Conservation (phyloP, 805 yeast species). For the Candida orba region DNA sequence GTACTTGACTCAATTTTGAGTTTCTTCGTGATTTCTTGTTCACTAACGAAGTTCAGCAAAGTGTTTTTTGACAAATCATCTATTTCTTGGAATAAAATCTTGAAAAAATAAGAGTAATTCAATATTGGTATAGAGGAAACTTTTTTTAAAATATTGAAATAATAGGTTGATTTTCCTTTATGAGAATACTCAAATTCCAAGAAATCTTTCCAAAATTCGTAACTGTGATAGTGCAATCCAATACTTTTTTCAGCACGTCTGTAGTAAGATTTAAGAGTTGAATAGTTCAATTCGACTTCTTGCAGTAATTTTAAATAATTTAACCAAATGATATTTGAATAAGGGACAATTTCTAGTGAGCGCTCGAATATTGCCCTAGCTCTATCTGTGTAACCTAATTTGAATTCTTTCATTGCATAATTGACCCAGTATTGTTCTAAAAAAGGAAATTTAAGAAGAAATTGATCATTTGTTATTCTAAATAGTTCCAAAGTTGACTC, state of each 20-base stretch:
- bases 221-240: conserved; percentile 46
- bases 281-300: conserved; percentile 21
- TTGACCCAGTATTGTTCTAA: conserved; percentile 53
- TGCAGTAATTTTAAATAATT: conserved; percentile 37
- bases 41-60: conserved; percentile 9
- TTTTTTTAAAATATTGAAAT: conserved; percentile 35
- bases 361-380: conserved; percentile 32
- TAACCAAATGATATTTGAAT: conserved; percentile 46
- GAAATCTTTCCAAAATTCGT: conserved; percentile 45
- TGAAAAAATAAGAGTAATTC: conserved; percentile 42
- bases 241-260: conserved; percentile 41
- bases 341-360: conserved; percentile 34
- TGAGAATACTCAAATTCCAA: conserved; percentile 36
- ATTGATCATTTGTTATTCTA: conserved; percentile 33
- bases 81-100: conserved; percentile 29
- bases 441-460: conserved; percentile 41
- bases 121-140: conserved; percentile 50
- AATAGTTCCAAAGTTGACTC: conserved; percentile 27
- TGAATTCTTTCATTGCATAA: conserved; percentile 41
- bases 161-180: conserved; percentile 20
- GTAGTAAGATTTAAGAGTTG: conserved; percentile 30
- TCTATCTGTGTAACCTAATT: conserved; percentile 33
- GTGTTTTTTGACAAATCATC: conserved; percentile 12
- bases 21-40: conserved; percentile 17
- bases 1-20: conserved; percentile 13